Base-by-base conservation (phyloP, 2,329 filamentous ascomycete genomes). In the Exophiala alcalophila region DNA sequence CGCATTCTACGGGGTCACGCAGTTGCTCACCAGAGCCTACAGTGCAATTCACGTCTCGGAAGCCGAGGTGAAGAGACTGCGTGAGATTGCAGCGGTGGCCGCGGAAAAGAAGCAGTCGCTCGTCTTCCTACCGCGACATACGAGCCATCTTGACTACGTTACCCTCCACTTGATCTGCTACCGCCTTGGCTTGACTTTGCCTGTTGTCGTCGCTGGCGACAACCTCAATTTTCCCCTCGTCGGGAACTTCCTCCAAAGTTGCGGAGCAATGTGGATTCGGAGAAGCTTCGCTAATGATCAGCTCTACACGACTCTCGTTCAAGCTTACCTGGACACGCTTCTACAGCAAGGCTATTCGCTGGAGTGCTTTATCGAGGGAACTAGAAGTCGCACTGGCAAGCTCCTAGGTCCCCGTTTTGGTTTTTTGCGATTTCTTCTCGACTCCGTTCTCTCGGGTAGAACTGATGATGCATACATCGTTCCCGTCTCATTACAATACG, bases 301-400 rank as follows among this genome's bases (percentile, higher is more conserved):
- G 24, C 69, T 98, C 1, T 98, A 98, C 62, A 80, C 81, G 4
- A 91, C 90, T 0, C 73, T 97, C n/a, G 91, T 98, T 5, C 92
- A 98, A 64, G 80, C 89, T 5, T 98, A 98, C 59, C 89, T 98
- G 56, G 92, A 98, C 62, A 94, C 88, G 0, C 64, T 98, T 29
- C 72, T 98, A 2, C 86, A 92, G 59, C 83, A 87, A 52, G 92
- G 92, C 0, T 95, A 84, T 66, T 97, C 98, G 61, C 80, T 98
- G 34, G 91, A 96, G 64, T 98, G 92, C 64, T 98, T 98, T 58
- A 94, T 98, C 46, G 92, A 98, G 68, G 92, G 92, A 11, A 90
- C 91, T 1, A 78, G 92, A 12, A 96, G 90, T 21, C 76, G 92
- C 37, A 98, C 91, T 0, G 92, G 92, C 19, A 98, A 98, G 67